phyloP scores from a whole-genome alignment of 495 filamentous ascomycete species.

The Xylaria sp. region DNA sequence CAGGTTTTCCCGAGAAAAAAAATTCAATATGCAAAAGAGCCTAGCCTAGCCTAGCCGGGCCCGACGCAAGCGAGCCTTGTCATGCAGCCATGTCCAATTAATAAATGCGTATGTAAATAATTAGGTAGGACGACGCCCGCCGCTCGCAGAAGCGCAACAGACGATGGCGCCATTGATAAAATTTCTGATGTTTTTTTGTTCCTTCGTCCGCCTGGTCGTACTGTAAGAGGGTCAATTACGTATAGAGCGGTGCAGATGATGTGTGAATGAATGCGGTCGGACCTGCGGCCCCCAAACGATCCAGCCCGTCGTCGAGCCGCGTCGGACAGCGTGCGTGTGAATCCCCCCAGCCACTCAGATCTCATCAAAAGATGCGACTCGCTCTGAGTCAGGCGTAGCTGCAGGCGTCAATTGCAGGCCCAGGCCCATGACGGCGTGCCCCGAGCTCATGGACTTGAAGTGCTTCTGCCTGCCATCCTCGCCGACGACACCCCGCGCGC shows the following conservation, averaged over 20 bases:
- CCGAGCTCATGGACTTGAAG: constrained; percentile 49
- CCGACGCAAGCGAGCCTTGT: constrained; percentile 18
- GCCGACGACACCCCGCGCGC: constrained; percentile 21
- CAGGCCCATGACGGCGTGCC: constrained; percentile 45
- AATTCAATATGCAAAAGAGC: background rate
- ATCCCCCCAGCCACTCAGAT: constrained; percentile 18
- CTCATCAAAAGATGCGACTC: constrained; percentile 26
- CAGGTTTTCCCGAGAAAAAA: background rate
- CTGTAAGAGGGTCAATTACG: constrained; percentile 2
- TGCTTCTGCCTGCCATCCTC: constrained; percentile 42
- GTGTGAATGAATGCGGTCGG: constrained; percentile 5
- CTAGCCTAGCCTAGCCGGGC: constrained; percentile 9
- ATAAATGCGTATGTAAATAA: constrained; percentile 29
- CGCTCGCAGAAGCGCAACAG: background rate
- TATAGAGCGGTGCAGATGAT: constrained; percentile 1
- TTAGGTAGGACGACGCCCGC: constrained; percentile 8
- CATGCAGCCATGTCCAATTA: constrained; percentile 31
- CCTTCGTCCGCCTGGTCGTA: background rate
- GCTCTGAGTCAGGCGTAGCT: constrained; percentile 48
- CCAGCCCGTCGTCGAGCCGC: background rate
- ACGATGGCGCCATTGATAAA: constrained; percentile 7
- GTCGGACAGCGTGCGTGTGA: constrained; percentile 1
- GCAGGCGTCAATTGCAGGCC: constrained; percentile 50
- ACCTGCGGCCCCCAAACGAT: constrained; percentile 8
- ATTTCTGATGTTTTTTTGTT: background rate